These are phyloP conservation scores for Globisporangium mamillatum DNA, from an alignment of 352 stramenopile genomes.

Conservation along the genomic window DNA sequence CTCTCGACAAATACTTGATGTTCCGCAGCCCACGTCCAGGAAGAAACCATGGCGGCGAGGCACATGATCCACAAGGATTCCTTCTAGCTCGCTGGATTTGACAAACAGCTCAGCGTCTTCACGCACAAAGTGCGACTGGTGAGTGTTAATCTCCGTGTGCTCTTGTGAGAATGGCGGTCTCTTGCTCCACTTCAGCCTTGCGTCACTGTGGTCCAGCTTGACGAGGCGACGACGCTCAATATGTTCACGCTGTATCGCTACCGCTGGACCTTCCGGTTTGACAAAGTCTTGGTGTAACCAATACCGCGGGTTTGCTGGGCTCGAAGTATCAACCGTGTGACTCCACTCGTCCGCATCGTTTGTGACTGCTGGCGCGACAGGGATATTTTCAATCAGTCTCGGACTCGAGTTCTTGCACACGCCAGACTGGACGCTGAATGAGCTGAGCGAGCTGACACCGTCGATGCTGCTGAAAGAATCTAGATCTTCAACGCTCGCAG, in stretches of 20 bases:
- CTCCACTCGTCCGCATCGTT: not conserved
- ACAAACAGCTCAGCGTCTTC: constrained; percentile 9
- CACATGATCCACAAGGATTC: constrained; percentile 10
- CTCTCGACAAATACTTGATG: constrained; percentile 27
- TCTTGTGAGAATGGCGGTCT: not conserved
- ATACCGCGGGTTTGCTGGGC: not conserved
- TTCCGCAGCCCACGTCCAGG: constrained; percentile 33
- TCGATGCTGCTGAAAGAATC: not conserved
- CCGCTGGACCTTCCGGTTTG: not conserved
- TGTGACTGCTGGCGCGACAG: not conserved
- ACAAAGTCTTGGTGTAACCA: constrained; percentile 2
- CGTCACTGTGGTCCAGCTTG: too few species aligned
- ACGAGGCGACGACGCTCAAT: too few species aligned
- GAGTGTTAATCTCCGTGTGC: not conserved
- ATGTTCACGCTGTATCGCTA: not conserved
- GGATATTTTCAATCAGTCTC: constrained; percentile 17
- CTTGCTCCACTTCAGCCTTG: not conserved
- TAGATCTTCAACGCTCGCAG: constrained; percentile 6
- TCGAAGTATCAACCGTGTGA: not conserved
- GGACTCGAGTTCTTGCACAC: constrained; percentile 4
- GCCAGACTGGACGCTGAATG: not conserved
- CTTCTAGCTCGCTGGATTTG: constrained; percentile 10
- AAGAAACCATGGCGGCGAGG: constrained; percentile 10
- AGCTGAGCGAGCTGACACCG: constrained; percentile 12
- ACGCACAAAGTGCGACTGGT: not conserved